A percentile compares a stretch with the other conserved stretches of the same genome.
phyloP scores from a whole-genome alignment of 352 stramenopile genomes.

The Achlya hypogyna region DNA sequence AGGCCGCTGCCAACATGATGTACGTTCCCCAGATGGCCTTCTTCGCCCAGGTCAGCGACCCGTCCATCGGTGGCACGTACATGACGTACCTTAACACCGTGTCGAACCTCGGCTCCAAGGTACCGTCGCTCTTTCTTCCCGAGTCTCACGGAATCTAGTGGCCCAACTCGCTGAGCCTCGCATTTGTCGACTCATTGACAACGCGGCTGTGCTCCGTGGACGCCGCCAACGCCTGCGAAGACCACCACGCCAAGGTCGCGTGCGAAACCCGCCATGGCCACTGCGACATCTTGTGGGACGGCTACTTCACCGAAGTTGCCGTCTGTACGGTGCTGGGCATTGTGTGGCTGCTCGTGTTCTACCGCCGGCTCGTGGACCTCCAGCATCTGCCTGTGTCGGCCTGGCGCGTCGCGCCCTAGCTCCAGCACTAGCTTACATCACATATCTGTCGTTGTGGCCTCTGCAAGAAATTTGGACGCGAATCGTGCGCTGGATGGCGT shows the following conservation, averaged over 20 bases:
- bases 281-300: conserved; percentile 68
- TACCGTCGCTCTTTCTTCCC: conserved; percentile 20
- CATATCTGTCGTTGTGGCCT: no score
- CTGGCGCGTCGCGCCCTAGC: conserved; percentile 46
- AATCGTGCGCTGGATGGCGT: no score
- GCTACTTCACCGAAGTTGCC: conserved; percentile 71
- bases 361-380: conserved; percentile 51
- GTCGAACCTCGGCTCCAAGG: conserved; percentile 95
- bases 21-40: conserved; percentile 97
- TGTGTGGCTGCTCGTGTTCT: conserved; percentile 62
- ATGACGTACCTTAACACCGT: conserved; percentile 99
- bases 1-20: conserved; percentile 87
- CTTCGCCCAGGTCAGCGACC: conserved; percentile 95
- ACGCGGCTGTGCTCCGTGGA: conserved; percentile 71
- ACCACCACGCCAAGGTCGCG: conserved; percentile 17
- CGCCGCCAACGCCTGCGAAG: neutral
- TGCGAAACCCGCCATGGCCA: conserved; percentile 52
- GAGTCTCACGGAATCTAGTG: conserved; percentile 29
- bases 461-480: no score
- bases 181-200: conserved; percentile 71
- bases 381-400: conserved; percentile 79
- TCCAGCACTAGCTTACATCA: no score
- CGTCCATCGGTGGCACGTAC: conserved; percentile 97
- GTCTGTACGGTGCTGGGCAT: conserved; percentile 59
- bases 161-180: conserved; percentile 79